Percentiles rank a stretch among this genome's conserved stretches.
Conservation (phyloP, 2,329 filamentous ascomycete species). For the Aspergillus neotritici region DNA sequence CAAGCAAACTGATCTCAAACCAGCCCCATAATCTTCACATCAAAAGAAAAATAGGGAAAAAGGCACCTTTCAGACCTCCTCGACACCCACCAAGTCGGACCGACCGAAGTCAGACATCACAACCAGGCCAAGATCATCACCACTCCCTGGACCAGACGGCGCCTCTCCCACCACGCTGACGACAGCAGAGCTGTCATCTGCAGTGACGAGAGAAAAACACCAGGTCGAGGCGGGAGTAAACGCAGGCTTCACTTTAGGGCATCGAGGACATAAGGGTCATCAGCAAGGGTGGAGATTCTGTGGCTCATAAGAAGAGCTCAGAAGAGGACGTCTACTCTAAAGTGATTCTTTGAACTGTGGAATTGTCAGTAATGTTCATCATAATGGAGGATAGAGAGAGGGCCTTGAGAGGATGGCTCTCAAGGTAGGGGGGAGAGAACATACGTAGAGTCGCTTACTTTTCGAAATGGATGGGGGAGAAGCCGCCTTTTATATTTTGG, state of each 20-base stretch:
- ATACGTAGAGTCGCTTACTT: conserved; percentile 43
- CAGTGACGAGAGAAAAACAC: conserved; percentile 10
- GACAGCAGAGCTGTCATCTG: conserved; percentile 14
- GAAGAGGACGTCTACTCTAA: conserved; percentile 93
- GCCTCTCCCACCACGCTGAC: conserved; percentile 31
- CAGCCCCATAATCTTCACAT: conserved; percentile 10
- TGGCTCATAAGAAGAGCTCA: conserved; percentile 89
- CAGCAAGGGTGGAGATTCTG: conserved; percentile 90
- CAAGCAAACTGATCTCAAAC: neutral
- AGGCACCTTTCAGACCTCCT: conserved; percentile 81
- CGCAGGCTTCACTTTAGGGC: conserved; percentile 76
- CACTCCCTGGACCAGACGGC: conserved; percentile 67
- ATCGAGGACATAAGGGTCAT: conserved; percentile 80
- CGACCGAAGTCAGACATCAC: conserved; percentile 69
- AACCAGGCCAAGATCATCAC: conserved; percentile 89
- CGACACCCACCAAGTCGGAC: conserved; percentile 71
- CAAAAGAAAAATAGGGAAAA: conserved; percentile 50
- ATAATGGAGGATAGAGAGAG: neutral
- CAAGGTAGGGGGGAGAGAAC: conserved; percentile 25
- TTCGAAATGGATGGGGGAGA: conserved; percentile 22
- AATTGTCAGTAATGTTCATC: conserved; percentile 17
- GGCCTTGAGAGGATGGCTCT: neutral
- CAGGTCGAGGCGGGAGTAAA: conserved; percentile 44
- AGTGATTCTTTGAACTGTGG: conserved; percentile 71
- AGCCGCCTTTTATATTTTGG: conserved; percentile 24